These are phyloP conservation scores for Carex littledalei DNA, from an alignment of 176 grass and related monocot genomes.

Conservation along the genomic window DNA sequence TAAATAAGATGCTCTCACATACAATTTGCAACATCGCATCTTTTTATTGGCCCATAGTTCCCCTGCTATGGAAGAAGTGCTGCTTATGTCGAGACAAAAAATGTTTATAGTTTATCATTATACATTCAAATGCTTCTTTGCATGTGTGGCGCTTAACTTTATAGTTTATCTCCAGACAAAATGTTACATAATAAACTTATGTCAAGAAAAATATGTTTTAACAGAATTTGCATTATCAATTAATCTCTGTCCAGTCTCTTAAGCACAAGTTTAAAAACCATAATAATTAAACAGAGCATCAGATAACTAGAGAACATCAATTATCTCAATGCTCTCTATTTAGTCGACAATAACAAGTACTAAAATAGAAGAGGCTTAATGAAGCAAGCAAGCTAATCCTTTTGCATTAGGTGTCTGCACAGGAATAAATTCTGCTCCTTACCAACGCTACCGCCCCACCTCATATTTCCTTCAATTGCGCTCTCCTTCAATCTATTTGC, in stretches of 20 bases:
- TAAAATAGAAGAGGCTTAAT: neutral
- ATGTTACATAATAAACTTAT: neutral
- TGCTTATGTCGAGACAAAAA: neutral
- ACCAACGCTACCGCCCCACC: slow-evolving; percentile 24
- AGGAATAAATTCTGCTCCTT: slow-evolving; percentile 22
- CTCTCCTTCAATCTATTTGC: neutral
- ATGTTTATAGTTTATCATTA: no score
- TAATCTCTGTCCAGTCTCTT: neutral
- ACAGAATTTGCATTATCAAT: neutral
- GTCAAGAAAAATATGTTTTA: neutral
- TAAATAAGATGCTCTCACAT: neutral
- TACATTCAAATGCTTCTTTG: no score
- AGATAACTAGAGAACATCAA: slow-evolving; percentile 3
- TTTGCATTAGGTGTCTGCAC: slow-evolving; percentile 14
- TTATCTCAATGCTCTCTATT: neutral
- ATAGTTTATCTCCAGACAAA: neutral
- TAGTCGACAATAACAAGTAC: neutral
- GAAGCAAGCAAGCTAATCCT: neutral
- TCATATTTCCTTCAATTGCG: slow-evolving; percentile 19
- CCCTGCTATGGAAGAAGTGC: neutral
- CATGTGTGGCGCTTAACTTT: neutral
- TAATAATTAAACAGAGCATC: neutral
- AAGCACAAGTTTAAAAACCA: neutral
- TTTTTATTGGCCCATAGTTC: neutral
- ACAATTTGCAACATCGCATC: neutral